Conservation (phyloP, 306 rosid genomes). For the Glycine latifolia region DNA sequence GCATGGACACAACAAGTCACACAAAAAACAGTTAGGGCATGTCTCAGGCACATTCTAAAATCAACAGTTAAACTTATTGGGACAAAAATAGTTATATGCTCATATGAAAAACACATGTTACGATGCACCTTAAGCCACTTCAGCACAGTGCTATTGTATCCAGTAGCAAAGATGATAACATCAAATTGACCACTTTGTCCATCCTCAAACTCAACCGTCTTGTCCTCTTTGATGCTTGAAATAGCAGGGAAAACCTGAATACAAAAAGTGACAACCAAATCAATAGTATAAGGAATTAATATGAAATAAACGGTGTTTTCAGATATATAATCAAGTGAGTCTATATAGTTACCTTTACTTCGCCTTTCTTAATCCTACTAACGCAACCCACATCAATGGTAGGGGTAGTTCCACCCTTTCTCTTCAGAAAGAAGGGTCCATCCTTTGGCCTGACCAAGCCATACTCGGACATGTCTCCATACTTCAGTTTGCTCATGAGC, state of each 20-base stretch:
- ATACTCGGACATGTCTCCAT: constrained; percentile 55
- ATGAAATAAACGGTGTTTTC: not conserved
- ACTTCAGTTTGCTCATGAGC: constrained; percentile 46
- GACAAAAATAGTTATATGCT: not conserved
- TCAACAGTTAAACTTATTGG: not conserved
- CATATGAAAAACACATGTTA: not conserved
- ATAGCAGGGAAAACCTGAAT: constrained; percentile 61
- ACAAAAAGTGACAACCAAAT: not conserved
- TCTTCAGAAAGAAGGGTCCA: constrained; percentile 65
- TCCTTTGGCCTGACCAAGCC: constrained; percentile 59
- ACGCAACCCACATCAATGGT: constrained; percentile 75
- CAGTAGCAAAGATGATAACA: constrained; percentile 74
- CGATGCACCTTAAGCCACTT: constrained; percentile 70
- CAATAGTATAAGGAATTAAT: not conserved
- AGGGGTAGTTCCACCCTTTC: constrained; percentile 58
- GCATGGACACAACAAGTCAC: not conserved
- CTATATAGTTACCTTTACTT: constrained; percentile 53
- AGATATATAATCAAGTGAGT: not conserved
- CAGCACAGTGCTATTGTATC: constrained; percentile 62
- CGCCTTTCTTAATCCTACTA: constrained; percentile 49
- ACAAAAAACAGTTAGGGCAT: not conserved
- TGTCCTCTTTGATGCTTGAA: constrained; percentile 40
- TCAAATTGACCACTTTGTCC: constrained; percentile 53
- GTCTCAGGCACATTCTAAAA: not conserved
- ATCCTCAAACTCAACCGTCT: constrained; percentile 49